Percentiles rank a stretch among this genome's conserved stretches.
These are phyloP conservation scores for Tylopilus vinaceipallidus DNA, from an alignment of 768 basidiomycete genomes.

Conservation along the genomic window DNA sequence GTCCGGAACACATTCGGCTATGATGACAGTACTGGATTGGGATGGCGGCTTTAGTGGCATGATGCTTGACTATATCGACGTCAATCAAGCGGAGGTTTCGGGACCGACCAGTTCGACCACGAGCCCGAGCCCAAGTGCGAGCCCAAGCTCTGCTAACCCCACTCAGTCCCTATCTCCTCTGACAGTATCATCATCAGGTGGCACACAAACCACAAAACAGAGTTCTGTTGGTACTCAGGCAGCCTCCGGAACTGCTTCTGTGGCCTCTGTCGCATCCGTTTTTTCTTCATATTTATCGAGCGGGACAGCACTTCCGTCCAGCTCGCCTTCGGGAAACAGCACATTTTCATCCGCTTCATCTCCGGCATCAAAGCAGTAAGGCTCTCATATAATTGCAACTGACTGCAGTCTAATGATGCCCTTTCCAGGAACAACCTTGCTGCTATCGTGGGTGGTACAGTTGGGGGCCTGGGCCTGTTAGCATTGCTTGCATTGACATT, in stretches of 20 bases:
- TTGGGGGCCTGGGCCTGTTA: conserved; percentile 20
- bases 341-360: neutral
- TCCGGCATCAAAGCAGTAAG: conserved; percentile 14
- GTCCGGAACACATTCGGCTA: conserved; percentile 23
- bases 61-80: conserved; percentile 29
- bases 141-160: conserved; percentile 3
- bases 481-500: conserved; percentile 13
- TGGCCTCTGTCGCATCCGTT: conserved; percentile 2
- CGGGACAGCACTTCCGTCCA: conserved; percentile 9
- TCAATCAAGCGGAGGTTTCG: conserved; percentile 22
- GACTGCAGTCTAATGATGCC: neutral
- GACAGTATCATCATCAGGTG: neutral
- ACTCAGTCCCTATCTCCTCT: conserved; percentile 8
- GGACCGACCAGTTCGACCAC: neutral
- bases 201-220: neutral
- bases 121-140: neutral
- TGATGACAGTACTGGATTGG: conserved; percentile 28
- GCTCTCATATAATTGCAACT: neutral
- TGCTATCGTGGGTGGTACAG: conserved; percentile 14
- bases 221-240: conserved; percentile 3
- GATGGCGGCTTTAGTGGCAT: conserved; percentile 25
- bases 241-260: neutral
- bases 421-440: conserved; percentile 13
- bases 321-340: conserved; percentile 9
- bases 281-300: conserved; percentile 2